Conservation (phyloP, 352 stramenopile species). For the Phytophthora brassicae region DNA sequence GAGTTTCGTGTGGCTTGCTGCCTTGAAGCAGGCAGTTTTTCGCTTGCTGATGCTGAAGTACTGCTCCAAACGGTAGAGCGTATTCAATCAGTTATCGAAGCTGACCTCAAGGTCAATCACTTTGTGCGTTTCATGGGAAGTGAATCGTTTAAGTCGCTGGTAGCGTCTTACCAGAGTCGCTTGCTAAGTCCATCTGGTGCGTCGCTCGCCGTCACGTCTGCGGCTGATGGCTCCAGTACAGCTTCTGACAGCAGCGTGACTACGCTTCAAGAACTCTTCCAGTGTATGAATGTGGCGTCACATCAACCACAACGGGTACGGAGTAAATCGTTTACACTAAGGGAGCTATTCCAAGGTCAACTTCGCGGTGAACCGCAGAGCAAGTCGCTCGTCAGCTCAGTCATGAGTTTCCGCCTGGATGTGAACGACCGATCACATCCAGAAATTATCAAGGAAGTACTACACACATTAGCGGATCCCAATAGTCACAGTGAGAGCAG, state of each 20-base stretch:
- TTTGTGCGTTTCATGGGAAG: slow-evolving; percentile 88
- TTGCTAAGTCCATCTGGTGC: slow-evolving; percentile 67
- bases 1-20: slow-evolving; percentile 58
- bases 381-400: slow-evolving; percentile 69
- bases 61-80: slow-evolving; percentile 57
- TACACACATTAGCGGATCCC: slow-evolving; percentile 66
- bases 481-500: slow-evolving; percentile 44
- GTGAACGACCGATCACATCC: slow-evolving; percentile 56
- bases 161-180: slow-evolving; percentile 73
- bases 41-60: slow-evolving; percentile 60
- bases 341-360: slow-evolving; percentile 66
- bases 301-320: slow-evolving; percentile 77
- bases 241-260: slow-evolving; percentile 81
- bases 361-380: slow-evolving; percentile 59
- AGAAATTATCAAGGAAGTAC: slow-evolving; percentile 64
- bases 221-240: slow-evolving; percentile 36
- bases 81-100: slow-evolving; percentile 65
- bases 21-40: slow-evolving; percentile 67
- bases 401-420: slow-evolving; percentile 70
- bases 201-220: slow-evolving; percentile 21
- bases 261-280: slow-evolving; percentile 83
- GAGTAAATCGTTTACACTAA: slow-evolving; percentile 68
- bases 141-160: slow-evolving; percentile 77
- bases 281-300: slow-evolving; percentile 87
- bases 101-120: slow-evolving; percentile 83